Conservation (phyloP, 2,329 filamentous ascomycete species). For the Alternaria novae-zelandiae region DNA sequence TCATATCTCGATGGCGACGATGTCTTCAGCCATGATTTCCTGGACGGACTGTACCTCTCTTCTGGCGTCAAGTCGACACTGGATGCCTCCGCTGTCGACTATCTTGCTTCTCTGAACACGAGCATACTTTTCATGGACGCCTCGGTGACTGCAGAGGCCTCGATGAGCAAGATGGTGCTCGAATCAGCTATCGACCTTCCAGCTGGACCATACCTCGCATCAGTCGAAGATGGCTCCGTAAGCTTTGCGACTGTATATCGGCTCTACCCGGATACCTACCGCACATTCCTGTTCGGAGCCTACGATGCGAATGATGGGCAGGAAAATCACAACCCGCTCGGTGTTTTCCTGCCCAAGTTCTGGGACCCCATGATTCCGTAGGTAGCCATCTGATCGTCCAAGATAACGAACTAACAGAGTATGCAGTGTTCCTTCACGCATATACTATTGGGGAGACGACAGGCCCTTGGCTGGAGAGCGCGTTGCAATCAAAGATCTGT, state of each 20-base stretch:
- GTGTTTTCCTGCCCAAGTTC: slow-evolving; percentile 33
- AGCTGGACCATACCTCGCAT: slow-evolving; percentile 39
- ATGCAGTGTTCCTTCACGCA: slow-evolving; percentile 48
- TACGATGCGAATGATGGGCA: slow-evolving; percentile 35
- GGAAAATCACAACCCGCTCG: slow-evolving; percentile 29
- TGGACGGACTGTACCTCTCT: slow-evolving; percentile 41
- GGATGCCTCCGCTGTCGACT: slow-evolving; percentile 28
- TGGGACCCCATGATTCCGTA: slow-evolving; percentile 40
- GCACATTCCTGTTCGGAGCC: slow-evolving; percentile 40
- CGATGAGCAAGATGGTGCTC: background rate
- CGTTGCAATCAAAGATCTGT: slow-evolving; percentile 35
- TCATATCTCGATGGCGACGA: slow-evolving; percentile 46
- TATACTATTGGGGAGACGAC: slow-evolving; percentile 46
- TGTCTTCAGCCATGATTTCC: slow-evolving; percentile 47
- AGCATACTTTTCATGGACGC: slow-evolving; percentile 23
- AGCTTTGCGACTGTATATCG: slow-evolving; percentile 37
- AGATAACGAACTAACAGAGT: too few species aligned
- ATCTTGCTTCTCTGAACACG: slow-evolving; percentile 21
- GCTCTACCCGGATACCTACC: slow-evolving; percentile 38
- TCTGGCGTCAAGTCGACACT: slow-evolving; percentile 28
- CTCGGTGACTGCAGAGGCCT: slow-evolving; percentile 10
- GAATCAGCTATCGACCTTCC: slow-evolving; percentile 18
- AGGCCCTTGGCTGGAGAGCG: slow-evolving; percentile 38
- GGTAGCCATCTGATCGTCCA: too few species aligned
- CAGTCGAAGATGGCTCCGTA: slow-evolving; percentile 13